phyloP scores from a whole-genome alignment of 2,329 filamentous ascomycete genomes.

The Madurella mycetomatis region DNA sequence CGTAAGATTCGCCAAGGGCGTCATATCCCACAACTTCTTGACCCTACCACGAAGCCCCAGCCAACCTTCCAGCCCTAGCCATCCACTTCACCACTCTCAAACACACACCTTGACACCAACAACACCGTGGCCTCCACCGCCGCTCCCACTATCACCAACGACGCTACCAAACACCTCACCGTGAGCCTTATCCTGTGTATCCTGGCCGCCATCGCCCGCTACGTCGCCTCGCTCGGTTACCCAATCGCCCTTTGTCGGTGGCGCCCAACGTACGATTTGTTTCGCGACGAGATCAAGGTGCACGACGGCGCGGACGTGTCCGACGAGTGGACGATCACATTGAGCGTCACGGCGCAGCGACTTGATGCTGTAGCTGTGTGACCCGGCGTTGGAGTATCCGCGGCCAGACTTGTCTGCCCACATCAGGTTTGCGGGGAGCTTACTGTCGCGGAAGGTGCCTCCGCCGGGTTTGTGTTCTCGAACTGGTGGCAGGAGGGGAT shows the following conservation, averaged over 20 bases:
- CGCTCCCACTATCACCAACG: not conserved
- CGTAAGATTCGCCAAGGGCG: no score
- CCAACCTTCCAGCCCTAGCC: no score
- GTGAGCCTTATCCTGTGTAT: slow-evolving; percentile 16
- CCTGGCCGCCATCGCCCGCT: slow-evolving; percentile 29
- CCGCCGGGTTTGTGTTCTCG: slow-evolving; percentile 33
- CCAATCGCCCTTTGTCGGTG: slow-evolving; percentile 39
- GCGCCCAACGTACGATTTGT: slow-evolving; percentile 28
- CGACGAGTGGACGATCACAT: slow-evolving; percentile 14
- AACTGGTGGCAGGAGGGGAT: slow-evolving; percentile 40
- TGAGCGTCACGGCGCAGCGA: slow-evolving; percentile 29
- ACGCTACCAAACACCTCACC: slow-evolving; percentile 1
- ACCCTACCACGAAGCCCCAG: no score
- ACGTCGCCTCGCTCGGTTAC: slow-evolving; percentile 38
- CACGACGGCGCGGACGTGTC: slow-evolving; percentile 25
- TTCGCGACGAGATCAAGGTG: slow-evolving; percentile 14
- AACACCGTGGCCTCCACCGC: no score
- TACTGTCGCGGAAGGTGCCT: slow-evolving; percentile 30
- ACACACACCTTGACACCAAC: no score
- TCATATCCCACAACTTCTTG: no score
- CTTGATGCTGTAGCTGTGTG: slow-evolving; percentile 36
- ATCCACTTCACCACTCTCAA: no score
- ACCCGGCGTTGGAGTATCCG: slow-evolving; percentile 38
- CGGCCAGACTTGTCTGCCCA: slow-evolving; percentile 37
- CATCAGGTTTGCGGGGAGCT: slow-evolving; percentile 41